These are phyloP conservation scores for Bimuria novae-zelandiae DNA, from an alignment of 2,329 filamentous ascomycete species.

Conservation along the genomic window DNA sequence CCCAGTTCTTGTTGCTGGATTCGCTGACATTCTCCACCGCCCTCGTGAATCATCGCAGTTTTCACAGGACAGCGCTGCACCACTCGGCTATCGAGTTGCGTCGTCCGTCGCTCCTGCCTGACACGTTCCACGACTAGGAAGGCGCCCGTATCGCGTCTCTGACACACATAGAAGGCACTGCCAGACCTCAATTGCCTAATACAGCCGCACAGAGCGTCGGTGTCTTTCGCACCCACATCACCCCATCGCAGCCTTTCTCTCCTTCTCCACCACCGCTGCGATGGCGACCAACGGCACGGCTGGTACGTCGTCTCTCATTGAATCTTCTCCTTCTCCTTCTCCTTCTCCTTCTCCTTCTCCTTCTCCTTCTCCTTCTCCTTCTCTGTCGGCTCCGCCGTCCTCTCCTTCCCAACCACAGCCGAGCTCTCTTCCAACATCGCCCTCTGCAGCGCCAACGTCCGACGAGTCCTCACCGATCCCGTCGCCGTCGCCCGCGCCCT, in stretches of 20 bases:
- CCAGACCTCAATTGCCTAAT: constrained; percentile 1
- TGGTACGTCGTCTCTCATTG: constrained; percentile 39
- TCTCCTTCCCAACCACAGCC: constrained; percentile 20
- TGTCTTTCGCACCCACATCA: too few species aligned
- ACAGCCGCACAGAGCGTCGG: too few species aligned
- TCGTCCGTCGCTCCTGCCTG: constrained; percentile 11
- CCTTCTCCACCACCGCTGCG: constrained; percentile 22
- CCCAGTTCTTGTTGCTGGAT: constrained; percentile 12
- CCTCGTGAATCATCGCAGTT: not conserved
- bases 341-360: constrained; percentile 19
- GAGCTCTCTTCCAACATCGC: constrained; percentile 15
- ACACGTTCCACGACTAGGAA: constrained; percentile 22
- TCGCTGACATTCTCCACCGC: not conserved
- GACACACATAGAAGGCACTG: not conserved
- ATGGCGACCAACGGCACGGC: constrained; percentile 35
- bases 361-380: constrained; percentile 15
- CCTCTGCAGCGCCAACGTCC: constrained; percentile 17
- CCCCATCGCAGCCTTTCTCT: not conserved
- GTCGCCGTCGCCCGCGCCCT: constrained; percentile 15
- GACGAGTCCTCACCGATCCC: constrained; percentile 15
- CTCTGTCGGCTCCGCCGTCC: too few species aligned
- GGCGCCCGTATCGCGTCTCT: constrained; percentile 5
- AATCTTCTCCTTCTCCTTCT: constrained; percentile 8
- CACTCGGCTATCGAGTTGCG: constrained; percentile 7
- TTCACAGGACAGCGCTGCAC: not conserved